Evolutionary conservation across 148 eudicot species (phyloP).

Genomic region (Beta vulgaris): DNA sequence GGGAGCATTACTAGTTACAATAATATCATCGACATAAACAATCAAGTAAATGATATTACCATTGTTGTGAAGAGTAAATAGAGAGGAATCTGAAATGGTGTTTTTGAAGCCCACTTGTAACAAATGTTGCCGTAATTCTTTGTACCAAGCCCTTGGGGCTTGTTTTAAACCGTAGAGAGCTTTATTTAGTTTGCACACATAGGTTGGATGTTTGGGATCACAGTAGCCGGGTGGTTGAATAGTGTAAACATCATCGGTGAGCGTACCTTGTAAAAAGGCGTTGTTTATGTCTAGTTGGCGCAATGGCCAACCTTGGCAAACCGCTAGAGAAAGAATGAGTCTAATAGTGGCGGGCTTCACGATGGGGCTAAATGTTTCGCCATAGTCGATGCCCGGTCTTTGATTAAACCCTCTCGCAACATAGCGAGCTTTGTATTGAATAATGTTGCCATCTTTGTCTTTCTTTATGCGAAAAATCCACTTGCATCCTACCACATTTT

Average conservation of each 20-base stretch:
- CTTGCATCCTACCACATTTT: conserved; percentile 9
- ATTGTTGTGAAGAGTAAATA: background rate
- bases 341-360: background rate
- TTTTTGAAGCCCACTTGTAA: background rate
- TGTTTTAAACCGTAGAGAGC: conserved; percentile 11
- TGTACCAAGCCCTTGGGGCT: conserved; percentile 11
- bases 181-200: conserved; percentile 1
- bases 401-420: conserved; percentile 1
- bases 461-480: conserved; percentile 14
- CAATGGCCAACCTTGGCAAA: background rate
- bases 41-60: background rate
- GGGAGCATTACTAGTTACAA: background rate
- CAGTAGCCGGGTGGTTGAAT: background rate
- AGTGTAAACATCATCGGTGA: background rate
- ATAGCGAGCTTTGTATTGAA: background rate
- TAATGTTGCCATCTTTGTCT: background rate
- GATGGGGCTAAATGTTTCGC: conserved; percentile 6
- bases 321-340: background rate
- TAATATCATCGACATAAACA: conserved; percentile 7
- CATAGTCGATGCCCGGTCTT: background rate
- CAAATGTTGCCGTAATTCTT: background rate
- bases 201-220: background rate
- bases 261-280: background rate
- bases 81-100: background rate
- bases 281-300: background rate